Evolutionary conservation across 768 basidiomycete genomes (phyloP).

Genomic region (Rhodotorula sphaerocarpa): DNA sequence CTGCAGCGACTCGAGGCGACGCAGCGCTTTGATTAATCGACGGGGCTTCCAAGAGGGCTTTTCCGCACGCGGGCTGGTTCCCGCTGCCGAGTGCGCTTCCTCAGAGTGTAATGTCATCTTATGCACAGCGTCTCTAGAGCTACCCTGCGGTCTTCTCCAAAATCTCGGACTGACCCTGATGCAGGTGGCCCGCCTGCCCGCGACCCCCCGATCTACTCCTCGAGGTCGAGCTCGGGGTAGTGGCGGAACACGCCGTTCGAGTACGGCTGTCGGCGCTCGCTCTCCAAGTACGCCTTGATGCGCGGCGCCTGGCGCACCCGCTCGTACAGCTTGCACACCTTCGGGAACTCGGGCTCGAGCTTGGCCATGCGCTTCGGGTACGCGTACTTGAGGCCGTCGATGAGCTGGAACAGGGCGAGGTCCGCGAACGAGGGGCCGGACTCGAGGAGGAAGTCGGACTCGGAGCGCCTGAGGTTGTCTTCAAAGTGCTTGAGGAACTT

Average conservation of each 20-base stretch:
- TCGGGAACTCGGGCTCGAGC: slow-evolving; percentile 39
- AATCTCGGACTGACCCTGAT: background rate
- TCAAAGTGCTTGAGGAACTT: slow-evolving; percentile 48
- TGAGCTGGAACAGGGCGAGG: slow-evolving; percentile 47
- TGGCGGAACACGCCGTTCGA: slow-evolving; percentile 17
- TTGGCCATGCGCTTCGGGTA: slow-evolving; percentile 45
- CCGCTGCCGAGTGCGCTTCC: background rate
- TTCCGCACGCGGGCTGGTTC: too few relatives aligned
- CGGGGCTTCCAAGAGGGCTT: too few relatives aligned
- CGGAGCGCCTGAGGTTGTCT: slow-evolving; percentile 36
- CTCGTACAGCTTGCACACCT: slow-evolving; percentile 43
- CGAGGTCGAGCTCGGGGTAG: slow-evolving; percentile 30
- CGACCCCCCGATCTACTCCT: background rate
- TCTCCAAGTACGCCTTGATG: slow-evolving; percentile 33
- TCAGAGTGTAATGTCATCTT: too few relatives aligned
- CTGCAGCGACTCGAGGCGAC: slow-evolving; percentile 12
- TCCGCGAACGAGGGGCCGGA: slow-evolving; percentile 46
- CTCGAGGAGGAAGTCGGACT: slow-evolving; percentile 40
- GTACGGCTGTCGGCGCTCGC: slow-evolving; percentile 29
- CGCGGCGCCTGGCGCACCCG: slow-evolving; percentile 41
- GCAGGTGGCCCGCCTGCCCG: background rate
- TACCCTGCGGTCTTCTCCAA: too few relatives aligned
- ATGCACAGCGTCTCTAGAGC: too few relatives aligned
- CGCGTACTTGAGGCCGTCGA: slow-evolving; percentile 43
- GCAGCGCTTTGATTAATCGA: slow-evolving; percentile 19